Base-by-base conservation (phyloP, 2,329 filamentous ascomycete species). In the Apiospora saccharicola region DNA sequence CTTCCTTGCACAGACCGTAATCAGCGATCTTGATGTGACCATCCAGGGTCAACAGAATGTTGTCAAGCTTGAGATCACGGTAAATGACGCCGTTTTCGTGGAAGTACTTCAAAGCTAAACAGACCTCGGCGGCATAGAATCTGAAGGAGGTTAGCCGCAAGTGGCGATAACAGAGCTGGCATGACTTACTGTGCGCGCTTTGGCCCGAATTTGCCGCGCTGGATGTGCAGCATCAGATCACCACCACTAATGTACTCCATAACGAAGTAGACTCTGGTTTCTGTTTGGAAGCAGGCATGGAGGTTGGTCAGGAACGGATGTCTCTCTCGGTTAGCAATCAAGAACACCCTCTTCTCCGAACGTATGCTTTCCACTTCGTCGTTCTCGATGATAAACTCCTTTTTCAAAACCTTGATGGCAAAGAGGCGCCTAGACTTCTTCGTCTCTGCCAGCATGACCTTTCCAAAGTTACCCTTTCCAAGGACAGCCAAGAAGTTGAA, bases 161-260 rank as follows among this genome's bases (percentile, higher is more conserved):
- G 19, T 13, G 3, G 24, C 22, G 46, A 8, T 7, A 16, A 44
- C 19, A 61, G 49, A n/a, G 12, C 12, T 43, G 19, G 67, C 5
- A 61, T 51, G 71, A 89, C 93, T 85, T 91, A 95, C 93, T 99
- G 96, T 75, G 96, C 96, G 77, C 96, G 91, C 85, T 98, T 98
- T 8, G 95, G 93, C 72, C 96, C 96, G 80, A 99, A 99, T 80
- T 97, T 94, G 24, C 96, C 96, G 73, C 96, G 91, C 83, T 99
- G 96, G 81, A 99, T 99, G 85, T 99, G 96, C 84, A 98, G 87
- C 96, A 99, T 99, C 81, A 99, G 84, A 88, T 99, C 96, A 85
- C 96, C 96, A 86, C 96, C 96, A 80, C 95, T 98, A 75, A 99
- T 94, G 82, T 99, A 99, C 85, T 99, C 96, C 96, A 98, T 98